Conservation (phyloP, 2,329 filamentous ascomycete genomes). For the Elsinoe arachidis region DNA sequence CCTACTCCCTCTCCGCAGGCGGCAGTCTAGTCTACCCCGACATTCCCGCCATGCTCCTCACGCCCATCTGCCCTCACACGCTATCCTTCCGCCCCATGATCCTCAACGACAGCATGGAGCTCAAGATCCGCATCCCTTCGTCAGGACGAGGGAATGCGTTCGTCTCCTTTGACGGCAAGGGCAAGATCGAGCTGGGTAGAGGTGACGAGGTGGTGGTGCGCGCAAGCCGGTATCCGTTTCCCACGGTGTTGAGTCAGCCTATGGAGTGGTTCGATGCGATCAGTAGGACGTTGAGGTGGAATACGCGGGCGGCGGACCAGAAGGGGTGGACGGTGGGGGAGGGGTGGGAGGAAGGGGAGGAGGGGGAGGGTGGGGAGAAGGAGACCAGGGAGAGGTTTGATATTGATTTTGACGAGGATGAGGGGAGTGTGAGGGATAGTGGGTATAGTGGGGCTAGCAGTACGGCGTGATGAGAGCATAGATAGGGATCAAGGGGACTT, state of each 20-base stretch:
- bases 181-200: slow-evolving; percentile 81
- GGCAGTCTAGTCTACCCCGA: slow-evolving; percentile 94
- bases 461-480: slow-evolving; percentile 8
- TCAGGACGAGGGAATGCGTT: slow-evolving; percentile 87
- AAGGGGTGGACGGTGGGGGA: slow-evolving; percentile 60
- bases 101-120: slow-evolving; percentile 83
- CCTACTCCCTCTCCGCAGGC: slow-evolving; percentile 91
- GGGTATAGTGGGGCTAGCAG: slow-evolving; percentile 21
- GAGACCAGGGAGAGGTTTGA: slow-evolving; percentile 66
- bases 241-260: slow-evolving; percentile 74
- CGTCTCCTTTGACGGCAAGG: slow-evolving; percentile 96
- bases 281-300: slow-evolving; percentile 86
- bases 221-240: slow-evolving; percentile 93
- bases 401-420: slow-evolving; percentile 72
- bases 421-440: slow-evolving; percentile 29
- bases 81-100: slow-evolving; percentile 97
- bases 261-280: slow-evolving; percentile 94
- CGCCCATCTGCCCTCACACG: slow-evolving; percentile 94
- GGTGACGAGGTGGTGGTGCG: slow-evolving; percentile 95
- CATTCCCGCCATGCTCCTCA: slow-evolving; percentile 91
- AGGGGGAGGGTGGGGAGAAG: slow-evolving; percentile 36
- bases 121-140: slow-evolving; percentile 78
- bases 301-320: slow-evolving; percentile 74
- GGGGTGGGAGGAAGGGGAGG: slow-evolving; percentile 28
- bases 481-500: neutral